Percentiles rank a stretch among this genome's conserved stretches.
Evolutionary conservation across 805 yeast species (phyloP).

Genomic region (Scheffersomyces stipitis): DNA sequence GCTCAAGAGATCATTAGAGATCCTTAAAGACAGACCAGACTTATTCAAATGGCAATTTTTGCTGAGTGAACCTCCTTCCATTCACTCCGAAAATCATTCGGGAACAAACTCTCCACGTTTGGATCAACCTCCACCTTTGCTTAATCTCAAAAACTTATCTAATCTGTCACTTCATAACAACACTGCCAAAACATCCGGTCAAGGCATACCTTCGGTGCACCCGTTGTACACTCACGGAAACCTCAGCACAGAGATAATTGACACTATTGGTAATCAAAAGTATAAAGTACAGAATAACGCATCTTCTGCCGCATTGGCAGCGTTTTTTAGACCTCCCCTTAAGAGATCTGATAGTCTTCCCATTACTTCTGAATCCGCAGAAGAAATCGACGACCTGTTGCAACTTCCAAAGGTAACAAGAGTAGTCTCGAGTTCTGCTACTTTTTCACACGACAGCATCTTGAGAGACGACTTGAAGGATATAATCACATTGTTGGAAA

Average conservation of each 20-base stretch:
- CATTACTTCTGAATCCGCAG: constrained; percentile 7
- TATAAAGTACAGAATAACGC: constrained; percentile 39
- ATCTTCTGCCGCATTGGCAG: constrained; percentile 48
- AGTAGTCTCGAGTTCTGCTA: neutral
- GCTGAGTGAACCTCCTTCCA: constrained; percentile 6
- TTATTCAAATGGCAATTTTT: constrained; percentile 24
- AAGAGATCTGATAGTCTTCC: constrained; percentile 40
- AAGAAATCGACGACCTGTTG: constrained; percentile 4
- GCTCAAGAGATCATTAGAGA: constrained; percentile 72
- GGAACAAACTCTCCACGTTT: constrained; percentile 3
- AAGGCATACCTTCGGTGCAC: neutral
- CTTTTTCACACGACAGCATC: constrained; percentile 11
- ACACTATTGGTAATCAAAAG: neutral
- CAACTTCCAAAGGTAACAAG: neutral
- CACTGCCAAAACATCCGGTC: constrained; percentile 2
- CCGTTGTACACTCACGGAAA: constrained; percentile 12
- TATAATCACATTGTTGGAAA: constrained; percentile 48
- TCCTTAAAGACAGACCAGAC: constrained; percentile 64
- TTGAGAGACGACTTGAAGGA: constrained; percentile 47
- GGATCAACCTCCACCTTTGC: neutral
- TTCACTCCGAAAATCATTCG: neutral
- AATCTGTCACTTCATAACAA: neutral
- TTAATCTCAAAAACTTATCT: neutral
- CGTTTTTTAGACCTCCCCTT: constrained; percentile 40
- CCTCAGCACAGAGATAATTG: constrained; percentile 16